Evolutionary conservation across 768 basidiomycete genomes (phyloP), one percentile per base, ranked within the genome.

Genomic region (Hygrophoropsis aurantiaca): DNA sequence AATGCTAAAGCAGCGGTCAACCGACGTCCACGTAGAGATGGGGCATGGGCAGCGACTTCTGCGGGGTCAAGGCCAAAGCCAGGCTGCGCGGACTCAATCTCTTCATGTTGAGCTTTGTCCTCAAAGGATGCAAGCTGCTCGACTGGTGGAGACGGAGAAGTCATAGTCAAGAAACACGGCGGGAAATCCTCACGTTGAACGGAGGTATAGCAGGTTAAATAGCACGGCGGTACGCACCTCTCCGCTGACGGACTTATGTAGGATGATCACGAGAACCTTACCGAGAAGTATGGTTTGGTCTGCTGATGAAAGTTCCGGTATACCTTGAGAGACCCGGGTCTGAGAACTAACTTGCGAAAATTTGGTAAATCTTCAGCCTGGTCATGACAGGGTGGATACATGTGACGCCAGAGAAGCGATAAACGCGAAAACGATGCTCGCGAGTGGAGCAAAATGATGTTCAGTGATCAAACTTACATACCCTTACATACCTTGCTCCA

Each of bases 1-100:
- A 67, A 66, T 10, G 66, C 66, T n/a, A 66, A 47, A 1, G 62
- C 64, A 19, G 59, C 58, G 9, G 65, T 63, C 18, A 67, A 44
- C 21, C 47, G 52, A 19, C 56, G 53, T 7, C 67, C 67, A 9
- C 59, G 56, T 33, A 68, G 53, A 6, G 11, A 26, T 16, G 65
- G 65, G 15, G 54, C 51, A 21, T 57, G 44, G 8, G 51, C 47
- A 19, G 43, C 46, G 20, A 66, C 52, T 41, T 64, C 56, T 9
- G 44, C 57, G 20, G 19, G 46, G 23, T 47, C 26, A 36, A 21
- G 9, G 15, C 24, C 6, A 49, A 49, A 27, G 24, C 13, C 36
- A 11, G 30, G 18, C 15, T 45, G 4, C 6, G 13, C 27, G 13
- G 27, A 30, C n/a, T 38, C 36, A 21, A 32, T 21, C 43, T 19